A percentile compares a stretch with the other conserved stretches of the same genome.
Conservation (phyloP, 2,329 filamentous ascomycete genomes). For the Phialemonium atrogriseum region DNA sequence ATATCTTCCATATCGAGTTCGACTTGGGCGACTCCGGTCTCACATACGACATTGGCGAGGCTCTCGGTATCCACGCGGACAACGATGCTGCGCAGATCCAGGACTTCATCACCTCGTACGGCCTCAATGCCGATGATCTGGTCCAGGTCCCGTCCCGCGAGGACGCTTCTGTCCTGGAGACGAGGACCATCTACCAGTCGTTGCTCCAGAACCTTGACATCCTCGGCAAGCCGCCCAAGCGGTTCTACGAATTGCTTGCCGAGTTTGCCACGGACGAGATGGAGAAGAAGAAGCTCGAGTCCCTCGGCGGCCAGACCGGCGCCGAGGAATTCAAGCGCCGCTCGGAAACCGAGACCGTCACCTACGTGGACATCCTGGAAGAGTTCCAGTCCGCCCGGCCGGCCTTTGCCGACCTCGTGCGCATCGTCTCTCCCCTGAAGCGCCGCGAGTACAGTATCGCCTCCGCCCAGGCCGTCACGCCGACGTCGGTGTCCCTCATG, state of each 20-base stretch:
- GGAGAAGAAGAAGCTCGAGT: conserved; percentile 72
- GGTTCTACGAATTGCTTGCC: conserved; percentile 89
- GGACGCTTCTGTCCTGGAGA: conserved; percentile 64
- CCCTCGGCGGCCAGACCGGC: conserved; percentile 70
- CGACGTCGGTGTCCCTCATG: conserved; percentile 84
- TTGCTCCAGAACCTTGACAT: conserved; percentile 91
- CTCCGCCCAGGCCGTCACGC: conserved; percentile 89
- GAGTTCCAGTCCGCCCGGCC: conserved; percentile 89
- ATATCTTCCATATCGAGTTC: conserved; percentile 99
- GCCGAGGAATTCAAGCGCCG: conserved; percentile 88
- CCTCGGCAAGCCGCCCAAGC: conserved; percentile 92
- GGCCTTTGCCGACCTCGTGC: conserved; percentile 77
- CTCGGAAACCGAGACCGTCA: conserved; percentile 82
- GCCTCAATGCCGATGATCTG: conserved; percentile 70
- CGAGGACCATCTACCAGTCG: conserved; percentile 86
- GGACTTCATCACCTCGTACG: conserved; percentile 86
- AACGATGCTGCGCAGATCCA: conserved; percentile 74
- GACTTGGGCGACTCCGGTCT: conserved; percentile 86
- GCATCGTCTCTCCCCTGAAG: conserved; percentile 86
- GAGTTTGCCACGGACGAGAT: conserved; percentile 76
- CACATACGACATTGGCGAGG: conserved; percentile 95
- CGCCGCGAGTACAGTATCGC: conserved; percentile 98
- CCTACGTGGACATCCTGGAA: conserved; percentile 81
- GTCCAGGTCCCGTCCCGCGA: conserved; percentile 90
- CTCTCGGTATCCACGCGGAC: conserved; percentile 90